Base-by-base conservation (phyloP, 2,329 filamentous ascomycete species). In the Fusarium nodosum region DNA sequence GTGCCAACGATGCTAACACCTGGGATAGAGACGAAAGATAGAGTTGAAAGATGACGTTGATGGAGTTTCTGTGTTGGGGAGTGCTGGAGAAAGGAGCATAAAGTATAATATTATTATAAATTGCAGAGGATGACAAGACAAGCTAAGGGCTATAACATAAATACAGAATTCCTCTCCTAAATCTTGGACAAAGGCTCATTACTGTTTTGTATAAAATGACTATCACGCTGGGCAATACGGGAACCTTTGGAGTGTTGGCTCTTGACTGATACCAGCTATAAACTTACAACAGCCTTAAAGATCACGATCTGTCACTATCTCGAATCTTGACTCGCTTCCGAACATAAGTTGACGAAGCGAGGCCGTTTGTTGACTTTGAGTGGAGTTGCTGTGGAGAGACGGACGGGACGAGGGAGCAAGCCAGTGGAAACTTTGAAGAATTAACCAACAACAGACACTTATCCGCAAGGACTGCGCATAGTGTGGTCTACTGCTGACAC, bases 11-110 rank as follows among this genome's bases (percentile, higher is more conserved):
- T 22, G 62, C 57, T 4, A 72, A 75, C 44, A 67, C 71, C n/a
- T 76, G 72, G 73, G 62, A 54, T 53, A 67, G 64, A 42, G 38
- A 60, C 11, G 61, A 70, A 31, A 60, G 61, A 41, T 69, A 74
- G 18, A 51, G 54, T n/a, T 30, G 12, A 28, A 13, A 10, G 28
- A 46, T 46, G 12, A 9, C 22, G 1, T 31, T 46, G 44, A 28
- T 12, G 44, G 26, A 20, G 44, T 31, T 46, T 30, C 44, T 46
- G 26, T 50, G 31, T 20, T 20, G 36, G 12, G n/a, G n/a, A 39
- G 5, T 11, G 47, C 10, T 38, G 33, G 33, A 24, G 22, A n/a
- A 50, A 36, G 3, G 10, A n/a, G 13, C 24, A 11, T 7, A 11
- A 52, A 15, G 10, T 16, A 28, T 24, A 38, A 31, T 18, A 30